These are phyloP conservation scores for Polytolypa hystricis DNA, from an alignment of 2,329 filamentous ascomycete genomes.

Conservation along the genomic window DNA sequence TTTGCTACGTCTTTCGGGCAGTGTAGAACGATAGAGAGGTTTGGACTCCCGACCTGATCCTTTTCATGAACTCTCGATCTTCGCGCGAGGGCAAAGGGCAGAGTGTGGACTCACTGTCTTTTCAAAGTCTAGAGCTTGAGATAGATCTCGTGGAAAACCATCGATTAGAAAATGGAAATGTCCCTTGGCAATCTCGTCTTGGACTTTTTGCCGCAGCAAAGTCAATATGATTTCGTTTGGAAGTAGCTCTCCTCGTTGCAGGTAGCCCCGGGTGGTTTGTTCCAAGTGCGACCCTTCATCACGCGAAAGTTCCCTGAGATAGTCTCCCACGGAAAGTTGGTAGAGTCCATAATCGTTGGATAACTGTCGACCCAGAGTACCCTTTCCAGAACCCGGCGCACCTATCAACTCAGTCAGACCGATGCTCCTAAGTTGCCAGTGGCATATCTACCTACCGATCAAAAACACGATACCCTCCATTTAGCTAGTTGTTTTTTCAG, in stretches of 20 bases:
- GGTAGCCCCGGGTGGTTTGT: background rate
- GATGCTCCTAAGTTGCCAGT: background rate
- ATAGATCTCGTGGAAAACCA: conserved; percentile 7
- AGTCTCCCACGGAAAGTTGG: conserved; percentile 8
- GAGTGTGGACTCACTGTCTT: conserved; percentile 6
- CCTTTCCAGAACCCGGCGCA: no score
- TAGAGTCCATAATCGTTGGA: conserved; percentile 6
- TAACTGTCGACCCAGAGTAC: conserved; percentile 6
- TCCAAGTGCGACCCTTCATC: background rate
- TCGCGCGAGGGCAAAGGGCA: no score
- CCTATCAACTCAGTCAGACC: no score
- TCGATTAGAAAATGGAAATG: conserved; percentile 7
- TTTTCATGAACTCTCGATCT: no score
- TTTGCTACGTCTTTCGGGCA: no score
- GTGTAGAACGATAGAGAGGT: no score
- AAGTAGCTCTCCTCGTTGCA: conserved; percentile 1
- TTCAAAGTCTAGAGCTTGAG: conserved; percentile 8
- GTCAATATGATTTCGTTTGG: conserved; percentile 5
- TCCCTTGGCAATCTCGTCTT: conserved; percentile 4
- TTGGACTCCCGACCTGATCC: no score
- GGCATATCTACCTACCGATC: conserved; percentile 3
- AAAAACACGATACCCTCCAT: conserved; percentile 8
- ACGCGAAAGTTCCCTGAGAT: conserved; percentile 6
- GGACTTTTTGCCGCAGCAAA: conserved; percentile 5
- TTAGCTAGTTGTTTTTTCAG: no score